A percentile compares a stretch with the other conserved stretches of the same genome.
Evolutionary conservation across 2,329 filamentous ascomycete genomes (phyloP).

Genomic region (Ophiostoma fasciatum): DNA sequence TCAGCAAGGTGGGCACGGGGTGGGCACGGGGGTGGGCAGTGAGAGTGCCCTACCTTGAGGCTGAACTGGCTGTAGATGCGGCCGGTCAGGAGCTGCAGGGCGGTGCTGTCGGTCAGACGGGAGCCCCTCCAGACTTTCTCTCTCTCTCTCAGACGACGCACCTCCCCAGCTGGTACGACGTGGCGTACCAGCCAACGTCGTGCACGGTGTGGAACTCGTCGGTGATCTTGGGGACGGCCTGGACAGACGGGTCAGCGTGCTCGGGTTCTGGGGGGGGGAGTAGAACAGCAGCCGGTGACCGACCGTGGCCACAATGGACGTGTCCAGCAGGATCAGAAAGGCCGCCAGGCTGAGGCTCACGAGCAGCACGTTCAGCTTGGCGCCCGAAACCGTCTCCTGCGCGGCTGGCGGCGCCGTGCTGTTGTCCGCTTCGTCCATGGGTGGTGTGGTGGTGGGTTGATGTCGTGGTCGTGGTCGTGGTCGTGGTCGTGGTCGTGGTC

Average conservation of each 20-base stretch:
- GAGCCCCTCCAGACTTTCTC: neutral
- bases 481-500: too few species aligned
- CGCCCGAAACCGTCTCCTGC: constrained; percentile 6
- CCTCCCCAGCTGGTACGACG: constrained; percentile 11
- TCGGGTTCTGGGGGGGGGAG: too few species aligned
- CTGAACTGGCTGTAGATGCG: constrained; percentile 32
- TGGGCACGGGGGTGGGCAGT: too few species aligned
- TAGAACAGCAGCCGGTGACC: too few species aligned
- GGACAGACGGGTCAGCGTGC: neutral
- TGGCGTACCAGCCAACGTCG: constrained; percentile 13
- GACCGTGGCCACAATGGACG: constrained; percentile 11
- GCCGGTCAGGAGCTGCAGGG: constrained; percentile 35
- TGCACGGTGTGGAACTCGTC: constrained; percentile 11
- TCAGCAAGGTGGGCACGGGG: too few species aligned
- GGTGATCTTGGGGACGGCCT: constrained; percentile 12
- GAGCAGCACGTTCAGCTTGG: constrained; percentile 6
- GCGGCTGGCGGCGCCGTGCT: neutral
- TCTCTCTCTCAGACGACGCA: constrained; percentile 10
- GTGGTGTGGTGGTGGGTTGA: too few species aligned
- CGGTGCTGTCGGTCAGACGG: constrained; percentile 20
- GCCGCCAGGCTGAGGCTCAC: constrained; percentile 6
- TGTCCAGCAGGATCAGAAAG: constrained; percentile 13
- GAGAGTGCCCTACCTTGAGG: constrained; percentile 22
- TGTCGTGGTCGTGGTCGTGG: too few species aligned
- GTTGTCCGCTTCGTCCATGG: neutral